Conservation (phyloP, 1,139 yeast genomes). For the Geotrichum macrosporum region DNA sequence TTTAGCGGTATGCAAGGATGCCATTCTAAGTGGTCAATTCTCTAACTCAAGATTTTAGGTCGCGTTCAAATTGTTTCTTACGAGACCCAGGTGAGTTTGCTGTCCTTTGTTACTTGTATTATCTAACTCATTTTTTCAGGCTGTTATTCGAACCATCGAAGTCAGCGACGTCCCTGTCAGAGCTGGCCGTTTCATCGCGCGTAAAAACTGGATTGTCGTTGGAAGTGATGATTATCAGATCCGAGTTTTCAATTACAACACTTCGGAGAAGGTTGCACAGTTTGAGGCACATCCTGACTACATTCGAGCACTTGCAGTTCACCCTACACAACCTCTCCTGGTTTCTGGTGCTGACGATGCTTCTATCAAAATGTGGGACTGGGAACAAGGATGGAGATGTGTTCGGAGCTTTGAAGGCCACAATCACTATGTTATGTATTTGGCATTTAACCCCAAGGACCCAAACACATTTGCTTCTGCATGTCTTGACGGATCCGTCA, state of each 20-base stretch:
- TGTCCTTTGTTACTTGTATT: slow-evolving; percentile 12
- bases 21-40: neutral
- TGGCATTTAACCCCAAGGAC: slow-evolving; percentile 95
- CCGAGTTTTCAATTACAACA: slow-evolving; percentile 89
- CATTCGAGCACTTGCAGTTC: slow-evolving; percentile 87
- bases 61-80: slow-evolving; percentile 87
- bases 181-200: slow-evolving; percentile 89
- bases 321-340: slow-evolving; percentile 85
- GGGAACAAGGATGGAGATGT: slow-evolving; percentile 81
- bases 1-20: slow-evolving; percentile 58
- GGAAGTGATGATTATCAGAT: slow-evolving; percentile 95
- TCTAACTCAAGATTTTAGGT: slow-evolving; percentile 33
- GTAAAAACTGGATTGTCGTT: slow-evolving; percentile 95
- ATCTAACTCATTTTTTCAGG: slow-evolving; percentile 29
- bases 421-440: slow-evolving; percentile 90
- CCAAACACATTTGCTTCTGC: slow-evolving; percentile 97
- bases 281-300: slow-evolving; percentile 98
- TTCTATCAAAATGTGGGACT: slow-evolving; percentile 91
- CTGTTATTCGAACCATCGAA: slow-evolving; percentile 66
- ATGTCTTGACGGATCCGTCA: slow-evolving; percentile 91
- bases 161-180: slow-evolving; percentile 94
- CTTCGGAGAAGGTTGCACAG: slow-evolving; percentile 78
- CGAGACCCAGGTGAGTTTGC: slow-evolving; percentile 53
- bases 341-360: slow-evolving; percentile 90
- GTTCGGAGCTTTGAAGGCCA: slow-evolving; percentile 94